These are phyloP conservation scores for Pseudocercospora eumusae DNA, from an alignment of 2,329 filamentous ascomycete genomes.

Conservation along the genomic window DNA sequence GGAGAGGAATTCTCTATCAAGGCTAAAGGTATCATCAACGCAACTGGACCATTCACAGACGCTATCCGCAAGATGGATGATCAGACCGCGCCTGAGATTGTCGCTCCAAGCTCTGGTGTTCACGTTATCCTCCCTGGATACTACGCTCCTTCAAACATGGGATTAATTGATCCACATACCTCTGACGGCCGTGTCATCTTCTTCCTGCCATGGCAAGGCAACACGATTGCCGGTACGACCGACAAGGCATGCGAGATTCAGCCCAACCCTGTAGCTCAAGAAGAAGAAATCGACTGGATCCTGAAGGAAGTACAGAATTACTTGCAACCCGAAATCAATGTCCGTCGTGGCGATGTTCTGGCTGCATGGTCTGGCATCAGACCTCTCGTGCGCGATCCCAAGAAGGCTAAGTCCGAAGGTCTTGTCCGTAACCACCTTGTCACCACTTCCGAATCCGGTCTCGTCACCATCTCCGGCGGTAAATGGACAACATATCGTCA, in stretches of 20 bases:
- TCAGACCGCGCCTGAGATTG: constrained; percentile 69
- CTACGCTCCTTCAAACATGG: constrained; percentile 83
- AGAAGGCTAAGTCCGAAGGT: constrained; percentile 81
- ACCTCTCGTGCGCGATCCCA: constrained; percentile 81
- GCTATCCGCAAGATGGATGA: constrained; percentile 85
- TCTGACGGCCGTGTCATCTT: constrained; percentile 90
- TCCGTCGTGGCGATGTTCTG: constrained; percentile 82
- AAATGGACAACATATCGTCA: constrained; percentile 94
- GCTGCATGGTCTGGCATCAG: constrained; percentile 88
- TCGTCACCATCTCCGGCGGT: constrained; percentile 82
- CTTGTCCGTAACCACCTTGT: constrained; percentile 85
- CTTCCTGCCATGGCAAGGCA: constrained; percentile 91
- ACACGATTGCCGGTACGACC: constrained; percentile 87
- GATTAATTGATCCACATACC: constrained; percentile 80
- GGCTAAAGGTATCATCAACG: constrained; percentile 82
- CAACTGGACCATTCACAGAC: constrained; percentile 85
- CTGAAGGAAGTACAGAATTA: constrained; percentile 80
- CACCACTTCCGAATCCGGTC: constrained; percentile 73
- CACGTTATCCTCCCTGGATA: constrained; percentile 86
- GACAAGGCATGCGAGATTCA: constrained; percentile 74
- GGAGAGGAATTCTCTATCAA: constrained; percentile 67
- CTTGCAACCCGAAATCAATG: constrained; percentile 79
- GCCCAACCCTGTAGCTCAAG: constrained; percentile 72
- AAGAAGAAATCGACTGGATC: constrained; percentile 87
- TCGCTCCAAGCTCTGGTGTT: constrained; percentile 80